Evolutionary conservation across 2,329 filamentous ascomycete species (phyloP), one percentile per base, ranked within the genome.

Genomic region (Tolypocladium ovalisporum): DNA sequence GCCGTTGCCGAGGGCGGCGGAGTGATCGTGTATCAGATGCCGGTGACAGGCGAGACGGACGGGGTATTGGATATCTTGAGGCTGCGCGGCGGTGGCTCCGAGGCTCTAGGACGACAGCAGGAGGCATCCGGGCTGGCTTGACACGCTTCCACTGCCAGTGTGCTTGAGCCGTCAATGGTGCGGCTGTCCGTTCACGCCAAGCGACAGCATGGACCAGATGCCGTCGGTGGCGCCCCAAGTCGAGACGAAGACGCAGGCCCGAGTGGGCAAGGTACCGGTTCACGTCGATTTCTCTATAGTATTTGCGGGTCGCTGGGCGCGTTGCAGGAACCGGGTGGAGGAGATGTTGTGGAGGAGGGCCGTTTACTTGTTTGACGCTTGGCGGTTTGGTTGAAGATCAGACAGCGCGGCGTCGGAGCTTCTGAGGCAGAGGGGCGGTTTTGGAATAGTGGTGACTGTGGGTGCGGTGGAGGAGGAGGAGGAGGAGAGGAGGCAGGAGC

Each of bases 61-160:
- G 63, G 61, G 62, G 68, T 69, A 69, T 77, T 68, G 69, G 68
- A 71, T 66, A 72, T 72, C 70, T 68, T 67, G 69, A 69, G 66
- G 61, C 66, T 65, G 42, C 35, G 49, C 49, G 62, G 58, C 58
- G 54, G 68, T 71, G 68, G 70, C 75, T 73, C 67, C 71, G 72
- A 75, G 74, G 79, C 76, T 79, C 19, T 42, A 56, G 29, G 37
- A 78, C 76, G 64, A 73, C 73, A 69, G 75, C 73, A 71, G 76
- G 72, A 67, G 73, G 79, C 79, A 83, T 81, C 71, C 76, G 78
- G 74, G 73, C 78, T 32, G 75, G 71, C 74, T 78, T 77, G 65
- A 65, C 70, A 64, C 61, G 69, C 66, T 68, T 65, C 69, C 64
- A 24, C 57, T 2, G 29, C 47, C 17, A 10, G 47, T 9, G 47